Conservation (phyloP, 306 rosid genomes). For the Boehmeria nivea region DNA sequence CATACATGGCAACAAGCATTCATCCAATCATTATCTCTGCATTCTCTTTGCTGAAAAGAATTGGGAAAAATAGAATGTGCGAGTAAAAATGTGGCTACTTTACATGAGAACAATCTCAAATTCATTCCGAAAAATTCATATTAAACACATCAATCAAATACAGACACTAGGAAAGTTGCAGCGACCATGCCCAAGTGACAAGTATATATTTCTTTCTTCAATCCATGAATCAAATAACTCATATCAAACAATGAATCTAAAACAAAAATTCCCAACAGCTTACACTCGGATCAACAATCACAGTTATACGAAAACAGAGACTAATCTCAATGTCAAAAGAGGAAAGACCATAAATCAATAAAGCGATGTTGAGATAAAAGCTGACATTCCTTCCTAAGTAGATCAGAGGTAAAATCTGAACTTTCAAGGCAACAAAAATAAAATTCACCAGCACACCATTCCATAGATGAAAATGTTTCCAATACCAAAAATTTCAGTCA, state of each 20-base stretch:
- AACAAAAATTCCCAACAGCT: neutral
- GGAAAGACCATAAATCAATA: neutral
- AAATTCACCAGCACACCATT: no score
- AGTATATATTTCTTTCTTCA: neutral
- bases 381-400: neutral
- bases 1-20: constrained; percentile 35
- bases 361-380: neutral
- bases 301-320: neutral
- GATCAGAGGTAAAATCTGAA: constrained; percentile 21
- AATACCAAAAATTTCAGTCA: neutral
- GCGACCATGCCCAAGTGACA: constrained; percentile 1
- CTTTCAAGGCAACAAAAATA: neutral
- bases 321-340: neutral
- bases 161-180: constrained; percentile 10
- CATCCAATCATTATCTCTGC: constrained; percentile 39
- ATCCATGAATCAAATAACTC: no score
- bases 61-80: neutral
- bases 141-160: constrained; percentile 2
- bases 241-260: neutral
- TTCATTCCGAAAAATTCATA: constrained; percentile 1
- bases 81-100: constrained; percentile 2
- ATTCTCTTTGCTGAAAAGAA: constrained; percentile 38
- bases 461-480: neutral
- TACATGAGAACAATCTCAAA: constrained; percentile 11
- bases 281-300: neutral